phyloP scores from a whole-genome alignment of 371 early-diverging fungal species.

The Apophysomyces elegans region DNA sequence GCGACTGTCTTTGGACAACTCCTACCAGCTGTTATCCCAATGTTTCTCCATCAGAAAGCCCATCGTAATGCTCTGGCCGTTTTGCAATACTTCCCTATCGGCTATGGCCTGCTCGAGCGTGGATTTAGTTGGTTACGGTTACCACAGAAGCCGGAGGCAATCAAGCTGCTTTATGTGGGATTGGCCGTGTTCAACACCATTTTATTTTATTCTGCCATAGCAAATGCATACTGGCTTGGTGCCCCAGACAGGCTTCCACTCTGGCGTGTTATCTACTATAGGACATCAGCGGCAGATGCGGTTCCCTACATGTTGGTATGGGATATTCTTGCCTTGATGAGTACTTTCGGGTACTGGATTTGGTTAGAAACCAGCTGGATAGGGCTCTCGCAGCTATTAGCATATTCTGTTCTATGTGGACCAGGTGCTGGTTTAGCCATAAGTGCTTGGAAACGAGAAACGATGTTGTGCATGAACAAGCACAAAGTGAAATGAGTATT shows the following conservation, averaged over 20 bases:
- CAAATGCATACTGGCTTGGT: neutral
- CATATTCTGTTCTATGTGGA: neutral
- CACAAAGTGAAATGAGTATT: neutral
- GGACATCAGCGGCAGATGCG: neutral
- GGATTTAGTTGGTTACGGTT: neutral
- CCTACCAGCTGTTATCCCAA: neutral
- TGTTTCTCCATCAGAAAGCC: neutral
- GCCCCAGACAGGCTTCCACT: neutral
- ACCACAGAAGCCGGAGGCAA: neutral
- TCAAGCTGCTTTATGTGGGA: slow-evolving; percentile 2
- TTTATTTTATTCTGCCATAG: neutral
- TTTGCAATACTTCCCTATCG: neutral
- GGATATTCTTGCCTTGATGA: neutral
- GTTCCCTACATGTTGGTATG: slow-evolving; percentile 13
- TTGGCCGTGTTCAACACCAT: neutral
- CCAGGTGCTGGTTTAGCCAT: slow-evolving; percentile 7
- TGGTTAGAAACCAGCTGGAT: slow-evolving; percentile 2
- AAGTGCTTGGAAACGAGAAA: slow-evolving; percentile 6
- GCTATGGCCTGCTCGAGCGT: neutral
- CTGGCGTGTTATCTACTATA: neutral
- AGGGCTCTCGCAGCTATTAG: neutral
- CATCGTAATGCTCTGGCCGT: neutral
- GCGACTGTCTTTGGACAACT: neutral
- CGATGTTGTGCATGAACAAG: neutral
- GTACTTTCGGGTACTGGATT: slow-evolving; percentile 10